Base-by-base conservation (phyloP, 176 grass and related monocot species). In the Tuctoria greenei region DNA sequence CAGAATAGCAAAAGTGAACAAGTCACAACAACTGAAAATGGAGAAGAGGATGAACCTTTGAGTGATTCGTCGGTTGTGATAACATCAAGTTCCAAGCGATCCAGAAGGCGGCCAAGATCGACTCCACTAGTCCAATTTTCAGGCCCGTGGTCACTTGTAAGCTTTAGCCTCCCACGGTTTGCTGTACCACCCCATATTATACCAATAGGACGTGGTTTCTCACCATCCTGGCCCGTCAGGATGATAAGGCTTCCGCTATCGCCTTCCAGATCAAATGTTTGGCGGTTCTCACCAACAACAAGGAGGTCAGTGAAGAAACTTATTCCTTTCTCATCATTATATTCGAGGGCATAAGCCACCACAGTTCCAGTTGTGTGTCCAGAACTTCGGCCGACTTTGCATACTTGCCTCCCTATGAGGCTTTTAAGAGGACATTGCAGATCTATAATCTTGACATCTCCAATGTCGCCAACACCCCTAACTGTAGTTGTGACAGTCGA, bases 281-380 rank as follows among this genome's bases (percentile, higher is more conserved):
- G 91, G 23, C 84, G 95, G 59, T 95, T 95, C 84, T 94, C 89
- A 66, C 95, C 95, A 2, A 98, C 91, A 66, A 98, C 91, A 51
- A 98, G 89, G 40, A 98, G 84, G 86, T 98, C 95, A 20, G 95
- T 98, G 73, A 98, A 90, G 82, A 98, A 92, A 58, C 95, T 92
- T 68, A 98, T 98, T 60, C 95, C 89, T 86, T 95, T 98, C 72
- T 94, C 95, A 35, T 98, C 95, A 27, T 98, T 98, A 50, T 98
- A 98, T 47, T 98, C 95, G 1, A 98, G 77, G 56, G 95, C 89
- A 84, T 98, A 98, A 76, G 95, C 95, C 75, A 90, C 84, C 69
- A 98, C 88, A 64, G 89, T 98, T 45, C 95, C 95, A 45, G 84
- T 88, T 38, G 95, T 98, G 71, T 90, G 87, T 60, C 95, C 95